phyloP scores from a whole-genome alignment of 495 filamentous ascomycete species.

The Trichoderma asperelloides region DNA sequence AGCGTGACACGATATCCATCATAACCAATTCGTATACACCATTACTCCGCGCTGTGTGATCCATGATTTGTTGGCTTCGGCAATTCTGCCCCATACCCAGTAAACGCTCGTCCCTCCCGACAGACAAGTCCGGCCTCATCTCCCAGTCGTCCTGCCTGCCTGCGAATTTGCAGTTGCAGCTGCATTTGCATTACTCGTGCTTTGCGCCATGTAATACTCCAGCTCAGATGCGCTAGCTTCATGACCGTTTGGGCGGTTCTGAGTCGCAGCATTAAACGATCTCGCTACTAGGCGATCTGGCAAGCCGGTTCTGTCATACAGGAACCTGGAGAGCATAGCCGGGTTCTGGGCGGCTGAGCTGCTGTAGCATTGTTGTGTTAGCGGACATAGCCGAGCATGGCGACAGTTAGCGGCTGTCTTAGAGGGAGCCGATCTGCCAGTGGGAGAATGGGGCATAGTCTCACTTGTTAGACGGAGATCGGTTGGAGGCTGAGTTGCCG shows the following conservation, averaged over 20 bases:
- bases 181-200: neutral
- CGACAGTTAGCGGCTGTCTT: neutral
- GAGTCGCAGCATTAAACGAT: neutral
- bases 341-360: neutral
- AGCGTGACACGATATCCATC: neutral
- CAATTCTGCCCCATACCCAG: neutral
- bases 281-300: neutral
- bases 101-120: neutral
- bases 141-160: neutral
- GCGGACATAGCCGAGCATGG: constrained; percentile 1
- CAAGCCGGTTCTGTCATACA: neutral
- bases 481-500: neutral
- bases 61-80: neutral
- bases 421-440: neutral
- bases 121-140: neutral
- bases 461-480: neutral
- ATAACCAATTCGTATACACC: neutral
- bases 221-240: neutral
- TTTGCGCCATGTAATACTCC: constrained; percentile 1
- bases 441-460: neutral
- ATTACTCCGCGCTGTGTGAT: neutral
- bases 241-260: neutral
- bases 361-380: neutral
- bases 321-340: neutral
- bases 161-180: too few species aligned